Evolutionary conservation across 2,329 filamentous ascomycete genomes (phyloP), one percentile per base, ranked within the genome.

Genomic region (Plenodomus tracheiphilus): DNA sequence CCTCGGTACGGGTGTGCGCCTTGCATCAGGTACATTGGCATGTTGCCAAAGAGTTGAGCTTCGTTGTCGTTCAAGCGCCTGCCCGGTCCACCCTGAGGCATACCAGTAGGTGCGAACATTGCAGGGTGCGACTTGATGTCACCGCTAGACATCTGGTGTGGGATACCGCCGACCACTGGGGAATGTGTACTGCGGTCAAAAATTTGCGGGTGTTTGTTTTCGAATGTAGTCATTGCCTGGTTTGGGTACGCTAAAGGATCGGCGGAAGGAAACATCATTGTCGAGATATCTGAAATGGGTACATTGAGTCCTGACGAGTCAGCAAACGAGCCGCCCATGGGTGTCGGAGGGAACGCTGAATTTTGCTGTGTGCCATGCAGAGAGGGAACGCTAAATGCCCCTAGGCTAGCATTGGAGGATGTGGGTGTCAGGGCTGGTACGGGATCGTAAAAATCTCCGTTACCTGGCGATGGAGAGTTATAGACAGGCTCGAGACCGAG

Each of bases 201-300:
- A 22, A 51, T 41, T 43, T 67, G 65, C 4, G 61, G 58, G 25
- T 68, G 61, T 46, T 69, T 75, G 56, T 76, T 78, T 50, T 79
- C 77, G 51, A 79, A 79, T 0, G 74, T 77, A 25, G 87, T 85
- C 76, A 87, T 83, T 0, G 87, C 85, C 56, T 90, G 87, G 62
- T 87, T 90, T 0, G 88, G 88, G 62, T 93, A 94, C 0, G 86
- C 87, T 54, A 93, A 87, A 0, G 89, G 88, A 61, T 93, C 88
- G 28, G 83, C 81, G 0, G 87, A 87, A 1, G 88, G 86, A 63
- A 93, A 93, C 86, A 93, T 91, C 74, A 92, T 84, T 3, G 85
- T 84, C 49, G 86, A 86, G 6, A 92, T 79, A 65, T 89, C 88
- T 56, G 87, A 82, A 15, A 91, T 75, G 8, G 72, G 74, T 2